These are phyloP conservation scores for Protostelium mycophagum DNA, from an alignment of 78 protist genomes.

Conservation along the genomic window DNA sequence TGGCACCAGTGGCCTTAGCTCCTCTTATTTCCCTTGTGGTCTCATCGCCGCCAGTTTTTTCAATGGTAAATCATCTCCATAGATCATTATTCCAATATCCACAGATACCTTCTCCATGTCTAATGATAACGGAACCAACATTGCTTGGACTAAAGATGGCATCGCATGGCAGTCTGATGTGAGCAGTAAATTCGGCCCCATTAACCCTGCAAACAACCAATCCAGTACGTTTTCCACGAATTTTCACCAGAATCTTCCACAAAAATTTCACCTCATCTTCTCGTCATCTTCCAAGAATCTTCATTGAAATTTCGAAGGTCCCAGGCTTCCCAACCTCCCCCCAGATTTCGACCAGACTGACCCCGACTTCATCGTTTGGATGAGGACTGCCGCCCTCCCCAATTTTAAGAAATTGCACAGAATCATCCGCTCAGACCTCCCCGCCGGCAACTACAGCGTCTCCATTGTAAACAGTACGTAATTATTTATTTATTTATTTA, in stretches of 20 bases:
- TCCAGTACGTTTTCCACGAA: constrained; percentile 6
- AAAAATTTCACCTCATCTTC: neutral
- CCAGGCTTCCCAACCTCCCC: constrained; percentile 2
- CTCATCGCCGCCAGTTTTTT: constrained; percentile 77
- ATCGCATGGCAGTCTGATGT: constrained; percentile 86
- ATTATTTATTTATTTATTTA: neutral
- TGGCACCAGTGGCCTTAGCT: neutral
- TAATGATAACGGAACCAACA: neutral
- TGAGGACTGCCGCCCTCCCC: constrained; percentile 94
- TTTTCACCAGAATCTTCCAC: too few species aligned
- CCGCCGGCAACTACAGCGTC: constrained; percentile 47
- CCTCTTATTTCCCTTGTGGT: constrained; percentile 86
- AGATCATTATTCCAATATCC: neutral
- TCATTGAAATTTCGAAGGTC: too few species aligned
- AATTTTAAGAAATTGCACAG: constrained; percentile 88
- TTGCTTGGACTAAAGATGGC: constrained; percentile 48
- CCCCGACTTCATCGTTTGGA: constrained; percentile 94
- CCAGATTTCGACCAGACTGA: constrained; percentile 53
- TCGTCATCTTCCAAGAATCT: too few species aligned
- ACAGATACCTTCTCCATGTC: constrained; percentile 11
- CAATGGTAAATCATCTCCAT: constrained; percentile 62
- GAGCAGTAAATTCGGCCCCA: constrained; percentile 68
- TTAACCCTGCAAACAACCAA: constrained; percentile 33
- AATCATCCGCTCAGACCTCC: constrained; percentile 27
- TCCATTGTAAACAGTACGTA: neutral